Conservation (phyloP, 148 eudicot species). For the Pharnaceum exiguum region DNA sequence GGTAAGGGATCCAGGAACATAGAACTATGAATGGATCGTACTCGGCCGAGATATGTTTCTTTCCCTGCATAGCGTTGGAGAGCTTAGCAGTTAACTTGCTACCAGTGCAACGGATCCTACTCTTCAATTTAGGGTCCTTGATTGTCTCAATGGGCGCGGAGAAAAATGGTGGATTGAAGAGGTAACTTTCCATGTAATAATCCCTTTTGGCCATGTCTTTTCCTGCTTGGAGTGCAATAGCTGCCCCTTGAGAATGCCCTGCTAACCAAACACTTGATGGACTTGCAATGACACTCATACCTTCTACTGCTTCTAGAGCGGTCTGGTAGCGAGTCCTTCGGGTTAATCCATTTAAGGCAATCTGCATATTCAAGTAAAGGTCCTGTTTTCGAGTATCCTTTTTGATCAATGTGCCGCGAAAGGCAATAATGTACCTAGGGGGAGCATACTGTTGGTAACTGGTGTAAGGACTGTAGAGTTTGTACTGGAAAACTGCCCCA, state of each 20-base stretch:
- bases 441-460: constrained; percentile 20
- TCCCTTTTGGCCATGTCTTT: constrained; percentile 44
- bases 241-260: constrained; percentile 78
- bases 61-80: constrained; percentile 23
- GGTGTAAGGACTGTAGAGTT: constrained; percentile 2
- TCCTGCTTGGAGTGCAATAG: constrained; percentile 63
- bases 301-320: constrained; percentile 27
- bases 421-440: constrained; percentile 64
- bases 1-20: constrained; percentile 28
- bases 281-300: constrained; percentile 4
- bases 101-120: constrained; percentile 33
- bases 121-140: constrained; percentile 23
- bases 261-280: constrained; percentile 48
- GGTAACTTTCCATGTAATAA: constrained; percentile 47
- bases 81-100: constrained; percentile 54
- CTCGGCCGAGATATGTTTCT: background rate
- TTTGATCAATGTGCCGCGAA: constrained; percentile 60
- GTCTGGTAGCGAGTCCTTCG: constrained; percentile 36
- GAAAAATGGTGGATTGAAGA: constrained; percentile 74
- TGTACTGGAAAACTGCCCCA: constrained; percentile 57
- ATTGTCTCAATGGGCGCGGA: constrained; percentile 53
- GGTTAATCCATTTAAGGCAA: constrained; percentile 34
- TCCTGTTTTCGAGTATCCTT: constrained; percentile 42
- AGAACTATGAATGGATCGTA: constrained; percentile 21
- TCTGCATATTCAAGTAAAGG: constrained; percentile 39